Evolutionary conservation across 2,329 filamentous ascomycete species (phyloP), one percentile per base, ranked within the genome.

Genomic region (Xylariales sp.): DNA sequence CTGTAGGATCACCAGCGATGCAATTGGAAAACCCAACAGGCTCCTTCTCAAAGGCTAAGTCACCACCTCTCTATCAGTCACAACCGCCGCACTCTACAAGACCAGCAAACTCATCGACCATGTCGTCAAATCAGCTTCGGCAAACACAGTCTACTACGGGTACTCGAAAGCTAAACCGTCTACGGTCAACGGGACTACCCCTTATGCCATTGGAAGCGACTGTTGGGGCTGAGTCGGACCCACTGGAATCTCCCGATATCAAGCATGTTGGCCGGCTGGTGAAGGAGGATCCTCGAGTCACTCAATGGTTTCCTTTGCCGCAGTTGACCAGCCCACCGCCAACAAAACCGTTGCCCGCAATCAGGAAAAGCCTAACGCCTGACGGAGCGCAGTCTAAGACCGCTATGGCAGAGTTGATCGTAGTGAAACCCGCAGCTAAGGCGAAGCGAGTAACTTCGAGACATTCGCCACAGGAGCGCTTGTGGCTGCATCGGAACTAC

Each of bases 401-500:
- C 24, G 21, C 38, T 10, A 28, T 4, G 12, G 28, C 12, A 3
- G 18, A 12, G 15, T 14, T 31, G 21, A 31, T 31, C 18, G 27
- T 25, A 14, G 4, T 6, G 12, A 12, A n/a, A 16, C 21, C 15
- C 32, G 4, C 38, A 32, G 19, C 29, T 7, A 10, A 36, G 12
- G 18, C 36, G 6, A 42, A 36, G 18, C 31, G 34, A 15, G 35
- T 46, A 25, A 40, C 42, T 19, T 33, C 33, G 14, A 48, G 48
- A 6, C 42, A 51, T 15, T 52, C 52, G 9, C 28, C 50, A 3
- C 49, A 51, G 36, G 55, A 57, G 28, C 45, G 54, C 5, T 45
- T 55, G 19, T 57, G 55, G 55, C 36, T 57, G 20, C 55, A 57
- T 42, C 38, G 46, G 21, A 50, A 57, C 29, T 57, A 57, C 43